Conservation (phyloP, 306 rosid species). For the Vachellia pachyceras region DNA sequence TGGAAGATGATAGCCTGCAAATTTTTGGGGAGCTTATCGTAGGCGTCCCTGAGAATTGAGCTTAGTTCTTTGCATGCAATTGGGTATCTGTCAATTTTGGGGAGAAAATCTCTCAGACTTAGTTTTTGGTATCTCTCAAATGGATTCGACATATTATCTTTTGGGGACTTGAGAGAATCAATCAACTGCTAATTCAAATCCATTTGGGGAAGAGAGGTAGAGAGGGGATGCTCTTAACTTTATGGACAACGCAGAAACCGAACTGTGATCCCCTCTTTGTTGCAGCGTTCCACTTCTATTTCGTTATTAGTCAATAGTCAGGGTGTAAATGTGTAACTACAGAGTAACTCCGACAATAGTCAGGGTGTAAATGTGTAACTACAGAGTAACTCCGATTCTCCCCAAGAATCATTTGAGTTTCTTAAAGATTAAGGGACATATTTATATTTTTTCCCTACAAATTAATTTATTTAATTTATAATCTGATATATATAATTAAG, state of each 20-base stretch:
- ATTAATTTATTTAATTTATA: too few species aligned
- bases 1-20: conserved; percentile 67
- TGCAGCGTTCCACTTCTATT: too few species aligned
- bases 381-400: too few species aligned
- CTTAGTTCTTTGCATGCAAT: conserved; percentile 74
- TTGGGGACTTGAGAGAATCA: background rate
- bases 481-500: too few species aligned
- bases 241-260: background rate
- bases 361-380: too few species aligned
- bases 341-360: too few species aligned
- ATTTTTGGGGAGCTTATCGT: conserved; percentile 65
- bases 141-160: conserved; percentile 50
- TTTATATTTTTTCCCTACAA: too few species aligned
- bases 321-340: too few species aligned
- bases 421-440: too few species aligned
- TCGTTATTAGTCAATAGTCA: too few species aligned
- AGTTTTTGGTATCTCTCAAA: conserved; percentile 67
- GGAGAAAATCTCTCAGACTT: conserved; percentile 48
- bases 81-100: conserved; percentile 57
- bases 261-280: background rate
- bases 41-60: conserved; percentile 65
- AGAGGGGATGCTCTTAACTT: background rate
- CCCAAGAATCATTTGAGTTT: too few species aligned
- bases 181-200: background rate
- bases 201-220: background rate